A percentile compares a stretch with the other conserved stretches of the same genome.
phyloP scores from a whole-genome alignment of 352 stramenopile species.

The Thraustochytrium striatum region DNA sequence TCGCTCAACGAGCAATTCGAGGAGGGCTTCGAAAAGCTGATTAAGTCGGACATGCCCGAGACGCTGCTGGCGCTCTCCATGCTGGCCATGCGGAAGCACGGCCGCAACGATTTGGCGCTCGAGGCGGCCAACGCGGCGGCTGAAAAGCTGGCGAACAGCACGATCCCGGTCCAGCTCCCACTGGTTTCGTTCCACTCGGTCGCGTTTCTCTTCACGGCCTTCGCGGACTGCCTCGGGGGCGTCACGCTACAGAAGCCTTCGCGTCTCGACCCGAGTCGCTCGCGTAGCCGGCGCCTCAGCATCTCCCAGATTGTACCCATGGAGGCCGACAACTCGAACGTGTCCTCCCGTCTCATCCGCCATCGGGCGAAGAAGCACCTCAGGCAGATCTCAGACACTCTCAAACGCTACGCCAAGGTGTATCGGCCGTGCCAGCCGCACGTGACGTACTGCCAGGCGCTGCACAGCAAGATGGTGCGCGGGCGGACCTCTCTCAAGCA shows the following conservation, averaged over 20 bases:
- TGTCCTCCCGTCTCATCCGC: not conserved
- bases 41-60: conserved; percentile 7
- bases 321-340: not conserved
- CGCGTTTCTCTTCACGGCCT: conserved; percentile 14
- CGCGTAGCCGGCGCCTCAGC: not conserved
- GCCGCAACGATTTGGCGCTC: not conserved
- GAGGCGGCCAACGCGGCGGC: conserved; percentile 13
- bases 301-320: conserved; percentile 27
- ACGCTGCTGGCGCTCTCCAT: conserved; percentile 3
- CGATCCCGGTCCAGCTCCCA: not conserved
- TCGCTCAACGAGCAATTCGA: not conserved
- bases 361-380: conserved; percentile 1
- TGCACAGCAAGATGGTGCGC: conserved; percentile 31
- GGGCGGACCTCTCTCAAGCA: conserved; percentile 2
- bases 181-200: conserved; percentile 12
- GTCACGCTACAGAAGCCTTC: not conserved
- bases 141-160: not conserved
- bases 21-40: not conserved
- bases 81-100: not conserved
- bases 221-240: conserved; percentile 11
- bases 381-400: not conserved
- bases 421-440: conserved; percentile 21
- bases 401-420: conserved; percentile 16
- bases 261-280: not conserved
- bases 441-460: not conserved